Evolutionary conservation across 192 early-diverging fungal species (phyloP).

Genomic region (Phycomyces nitens): DNA sequence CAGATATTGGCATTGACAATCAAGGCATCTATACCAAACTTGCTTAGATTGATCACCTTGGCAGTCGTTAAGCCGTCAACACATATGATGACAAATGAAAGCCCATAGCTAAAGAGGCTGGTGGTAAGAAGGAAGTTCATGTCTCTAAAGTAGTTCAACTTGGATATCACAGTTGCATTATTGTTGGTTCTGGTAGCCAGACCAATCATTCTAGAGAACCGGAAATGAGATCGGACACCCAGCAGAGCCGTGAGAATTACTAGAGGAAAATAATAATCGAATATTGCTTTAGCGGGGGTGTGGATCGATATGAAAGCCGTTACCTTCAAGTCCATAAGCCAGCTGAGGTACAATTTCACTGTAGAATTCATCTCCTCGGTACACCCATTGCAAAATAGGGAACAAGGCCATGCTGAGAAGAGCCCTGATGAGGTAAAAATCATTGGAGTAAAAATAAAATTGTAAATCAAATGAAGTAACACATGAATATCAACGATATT

Average conservation of each 20-base stretch:
- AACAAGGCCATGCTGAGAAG: conserved; percentile 29
- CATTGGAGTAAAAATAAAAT: conserved; percentile 6
- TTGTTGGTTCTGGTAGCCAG: conserved; percentile 3
- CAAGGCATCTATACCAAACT: conserved; percentile 24
- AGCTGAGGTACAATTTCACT: conserved; percentile 41
- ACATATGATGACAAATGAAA: conserved; percentile 29
- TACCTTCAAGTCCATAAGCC: conserved; percentile 33
- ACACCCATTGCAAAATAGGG: conserved; percentile 33
- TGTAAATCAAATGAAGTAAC: not conserved
- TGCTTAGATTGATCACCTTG: conserved; percentile 12
- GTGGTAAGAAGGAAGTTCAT: conserved; percentile 28
- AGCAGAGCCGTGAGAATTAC: conserved; percentile 20
- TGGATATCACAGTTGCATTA: conserved; percentile 9
- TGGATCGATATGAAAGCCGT: too few species aligned
- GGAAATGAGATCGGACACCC: conserved; percentile 22
- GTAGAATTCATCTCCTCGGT: conserved; percentile 10
- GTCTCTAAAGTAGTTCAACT: conserved; percentile 30
- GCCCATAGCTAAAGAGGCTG: conserved; percentile 19
- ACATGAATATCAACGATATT: not conserved
- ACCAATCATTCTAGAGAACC: conserved; percentile 18
- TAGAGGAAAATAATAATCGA: not conserved
- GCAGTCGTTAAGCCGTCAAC: conserved; percentile 26
- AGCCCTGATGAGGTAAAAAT: conserved; percentile 14
- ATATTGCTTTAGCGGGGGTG: too few species aligned
- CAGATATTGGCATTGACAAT: conserved; percentile 28